phyloP scores from a whole-genome alignment of 139 green algal species.

The Coelastrella sp. region DNA sequence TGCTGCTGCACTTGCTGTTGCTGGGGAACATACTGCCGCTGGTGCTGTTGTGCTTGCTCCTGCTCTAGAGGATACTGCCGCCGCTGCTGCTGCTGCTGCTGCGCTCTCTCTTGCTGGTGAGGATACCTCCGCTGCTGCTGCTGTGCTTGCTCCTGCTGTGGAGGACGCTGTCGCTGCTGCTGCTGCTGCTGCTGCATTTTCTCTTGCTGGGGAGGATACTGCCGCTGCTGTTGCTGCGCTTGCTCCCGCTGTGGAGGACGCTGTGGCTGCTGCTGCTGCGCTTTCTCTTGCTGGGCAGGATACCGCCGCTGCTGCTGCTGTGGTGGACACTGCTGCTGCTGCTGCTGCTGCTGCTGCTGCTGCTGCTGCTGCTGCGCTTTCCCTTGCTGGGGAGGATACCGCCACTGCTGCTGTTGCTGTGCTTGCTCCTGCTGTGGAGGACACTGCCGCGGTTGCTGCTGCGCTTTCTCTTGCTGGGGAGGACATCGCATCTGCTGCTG shows the following conservation, averaged over 20 bases:
- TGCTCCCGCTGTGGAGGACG: no score
- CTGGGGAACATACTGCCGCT: not conserved
- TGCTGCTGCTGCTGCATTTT: no score
- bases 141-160: no score
- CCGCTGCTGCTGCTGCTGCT: constrained; percentile 11
- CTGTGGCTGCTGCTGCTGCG: no score
- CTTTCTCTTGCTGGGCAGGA: not conserved
- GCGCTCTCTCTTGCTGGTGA: no score
- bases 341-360: not conserved
- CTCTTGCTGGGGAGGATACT: no score
- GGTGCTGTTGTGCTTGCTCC: not conserved
- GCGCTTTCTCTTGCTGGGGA: no score
- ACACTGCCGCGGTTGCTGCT: not conserved
- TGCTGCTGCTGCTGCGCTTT: not conserved
- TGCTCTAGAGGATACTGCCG: not conserved
- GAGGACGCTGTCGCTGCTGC: no score
- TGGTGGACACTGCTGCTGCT: not conserved
- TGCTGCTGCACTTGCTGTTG: not conserved
- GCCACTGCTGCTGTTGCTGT: not conserved
- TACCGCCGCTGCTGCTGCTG: no score
- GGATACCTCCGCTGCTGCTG: no score
- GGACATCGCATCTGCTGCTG: no score
- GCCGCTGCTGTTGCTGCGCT: no score
- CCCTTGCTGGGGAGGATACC: not conserved
- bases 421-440: not conserved